A percentile compares a stretch with the other conserved stretches of the same genome.
Conservation (phyloP, 148 eudicot genomes). For the Vaccinium corymbosum region DNA sequence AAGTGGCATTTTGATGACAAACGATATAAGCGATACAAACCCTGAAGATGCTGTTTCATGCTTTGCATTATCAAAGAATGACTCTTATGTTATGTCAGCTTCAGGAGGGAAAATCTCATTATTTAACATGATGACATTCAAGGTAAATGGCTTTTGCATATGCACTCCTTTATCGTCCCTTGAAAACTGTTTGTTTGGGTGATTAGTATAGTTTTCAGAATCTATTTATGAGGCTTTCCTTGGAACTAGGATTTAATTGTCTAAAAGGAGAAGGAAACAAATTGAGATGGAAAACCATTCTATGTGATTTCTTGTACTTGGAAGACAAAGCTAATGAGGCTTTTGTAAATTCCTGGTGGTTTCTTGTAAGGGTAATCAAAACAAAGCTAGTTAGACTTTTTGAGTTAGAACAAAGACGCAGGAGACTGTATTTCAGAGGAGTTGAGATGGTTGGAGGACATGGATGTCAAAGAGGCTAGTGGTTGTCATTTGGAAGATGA, state of each 20-base stretch:
- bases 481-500: background rate
- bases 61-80: conserved; percentile 86
- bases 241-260: background rate
- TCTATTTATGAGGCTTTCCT: background rate
- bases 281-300: background rate
- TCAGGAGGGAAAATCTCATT: conserved; percentile 86
- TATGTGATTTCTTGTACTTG: background rate
- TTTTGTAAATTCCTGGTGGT: background rate
- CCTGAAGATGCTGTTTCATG: conserved; percentile 88
- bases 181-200: background rate
- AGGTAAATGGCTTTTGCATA: conserved; percentile 35
- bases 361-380: background rate
- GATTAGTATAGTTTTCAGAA: background rate
- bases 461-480: background rate
- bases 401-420: background rate
- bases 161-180: background rate
- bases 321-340: conserved; percentile 2
- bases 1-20: conserved; percentile 84
- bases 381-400: background rate
- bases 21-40: conserved; percentile 62
- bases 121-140: conserved; percentile 86
- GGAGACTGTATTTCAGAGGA: background rate
- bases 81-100: conserved; percentile 88
- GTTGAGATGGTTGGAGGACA: background rate
- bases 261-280: background rate